Conservation (phyloP, 2,329 filamentous ascomycete genomes). For the Ceratocystis alfenasii region DNA sequence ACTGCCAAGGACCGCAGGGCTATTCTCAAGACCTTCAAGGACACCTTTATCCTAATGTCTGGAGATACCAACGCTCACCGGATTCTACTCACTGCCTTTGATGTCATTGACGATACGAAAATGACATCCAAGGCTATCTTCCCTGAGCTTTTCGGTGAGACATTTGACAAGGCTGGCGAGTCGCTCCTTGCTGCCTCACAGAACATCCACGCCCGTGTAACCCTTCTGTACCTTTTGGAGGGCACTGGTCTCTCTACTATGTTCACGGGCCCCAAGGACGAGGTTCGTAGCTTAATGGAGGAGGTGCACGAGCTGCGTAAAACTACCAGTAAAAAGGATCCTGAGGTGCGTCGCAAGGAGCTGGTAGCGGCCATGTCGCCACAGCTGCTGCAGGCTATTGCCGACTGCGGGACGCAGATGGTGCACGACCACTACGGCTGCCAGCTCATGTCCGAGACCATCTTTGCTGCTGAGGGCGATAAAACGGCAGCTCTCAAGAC, state of each 20-base stretch:
- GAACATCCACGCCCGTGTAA: slow-evolving; percentile 51
- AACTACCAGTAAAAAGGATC: slow-evolving; percentile 85
- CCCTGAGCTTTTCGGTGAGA: slow-evolving; percentile 68
- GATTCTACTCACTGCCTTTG: slow-evolving; percentile 73
- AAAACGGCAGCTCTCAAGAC: slow-evolving; percentile 64
- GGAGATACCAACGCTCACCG: slow-evolving; percentile 66
- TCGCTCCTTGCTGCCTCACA: slow-evolving; percentile 54
- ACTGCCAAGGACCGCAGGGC: slow-evolving; percentile 86
- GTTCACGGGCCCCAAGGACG: slow-evolving; percentile 52
- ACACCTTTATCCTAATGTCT: slow-evolving; percentile 75
- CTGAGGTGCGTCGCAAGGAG: slow-evolving; percentile 61
- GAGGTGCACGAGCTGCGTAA: slow-evolving; percentile 70
- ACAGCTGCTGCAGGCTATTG: slow-evolving; percentile 61
- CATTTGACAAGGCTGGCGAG: slow-evolving; percentile 48
- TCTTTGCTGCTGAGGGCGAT: slow-evolving; percentile 64
- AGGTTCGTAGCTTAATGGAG: slow-evolving; percentile 44
- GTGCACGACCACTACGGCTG: slow-evolving; percentile 69
- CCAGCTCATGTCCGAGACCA: slow-evolving; percentile 71
- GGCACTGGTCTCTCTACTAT: slow-evolving; percentile 49
- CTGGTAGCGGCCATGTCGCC: slow-evolving; percentile 63
- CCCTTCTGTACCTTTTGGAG: slow-evolving; percentile 73
- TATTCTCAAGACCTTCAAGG: slow-evolving; percentile 79
- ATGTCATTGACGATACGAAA: slow-evolving; percentile 90
- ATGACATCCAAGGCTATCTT: slow-evolving; percentile 76
- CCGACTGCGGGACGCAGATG: slow-evolving; percentile 54